Evolutionary conservation across 306 rosid species (phyloP).

Genomic region (Sicyos edulis): DNA sequence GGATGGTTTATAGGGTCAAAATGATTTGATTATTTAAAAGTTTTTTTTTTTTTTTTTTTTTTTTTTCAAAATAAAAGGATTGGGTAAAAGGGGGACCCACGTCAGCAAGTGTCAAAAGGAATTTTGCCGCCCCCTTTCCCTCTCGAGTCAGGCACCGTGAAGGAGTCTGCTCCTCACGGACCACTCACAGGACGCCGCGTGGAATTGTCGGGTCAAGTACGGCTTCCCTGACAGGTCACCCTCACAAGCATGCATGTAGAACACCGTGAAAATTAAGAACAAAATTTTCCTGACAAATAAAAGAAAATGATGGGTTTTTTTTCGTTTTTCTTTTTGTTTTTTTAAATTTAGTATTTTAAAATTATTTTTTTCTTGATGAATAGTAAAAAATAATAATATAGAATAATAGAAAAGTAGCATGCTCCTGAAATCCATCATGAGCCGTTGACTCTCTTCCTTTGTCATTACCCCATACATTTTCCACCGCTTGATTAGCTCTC

Average conservation of each 20-base stretch:
- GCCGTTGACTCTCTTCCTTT: slow-evolving; percentile 9
- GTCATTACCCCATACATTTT: slow-evolving; percentile 13
- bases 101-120: too few species aligned
- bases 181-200: slow-evolving; percentile 3
- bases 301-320: neutral
- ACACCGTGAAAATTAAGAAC: slow-evolving; percentile 8
- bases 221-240: slow-evolving; percentile 20
- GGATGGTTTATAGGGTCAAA: too few species aligned
- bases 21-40: too few species aligned
- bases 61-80: neutral
- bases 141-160: slow-evolving; percentile 19
- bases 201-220: slow-evolving; percentile 18
- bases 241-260: slow-evolving; percentile 20
- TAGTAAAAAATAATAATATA: too few species aligned
- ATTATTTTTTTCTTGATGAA: too few species aligned
- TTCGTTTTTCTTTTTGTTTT: neutral
- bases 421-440: slow-evolving; percentile 13
- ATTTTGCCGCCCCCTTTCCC: slow-evolving; percentile 20
- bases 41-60: too few species aligned
- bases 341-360: too few species aligned
- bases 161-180: neutral
- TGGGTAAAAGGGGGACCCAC: neutral
- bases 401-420: slow-evolving; percentile 11
- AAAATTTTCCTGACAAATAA: neutral
- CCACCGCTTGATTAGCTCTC: slow-evolving; percentile 17